These are phyloP conservation scores for Aphanomyces stellatus DNA, from an alignment of 352 stramenopile species.

Conservation along the genomic window DNA sequence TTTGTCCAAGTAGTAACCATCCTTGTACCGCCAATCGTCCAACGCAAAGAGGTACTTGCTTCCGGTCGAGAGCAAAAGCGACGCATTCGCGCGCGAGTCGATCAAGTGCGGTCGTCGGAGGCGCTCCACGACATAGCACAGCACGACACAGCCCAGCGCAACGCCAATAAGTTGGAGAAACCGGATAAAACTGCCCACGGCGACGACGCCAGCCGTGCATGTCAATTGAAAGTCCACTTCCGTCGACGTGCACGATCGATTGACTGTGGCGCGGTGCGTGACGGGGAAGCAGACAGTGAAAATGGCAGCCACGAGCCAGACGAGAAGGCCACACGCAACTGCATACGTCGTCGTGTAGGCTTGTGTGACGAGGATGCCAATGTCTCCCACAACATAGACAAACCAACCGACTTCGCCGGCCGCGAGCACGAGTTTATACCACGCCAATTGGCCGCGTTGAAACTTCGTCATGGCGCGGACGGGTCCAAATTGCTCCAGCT, in stretches of 20 bases:
- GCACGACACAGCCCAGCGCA: not conserved
- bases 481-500: not conserved
- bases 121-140: not conserved
- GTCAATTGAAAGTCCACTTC: not conserved
- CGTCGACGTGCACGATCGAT: not conserved
- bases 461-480: not conserved
- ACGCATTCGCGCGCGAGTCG: not conserved
- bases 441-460: not conserved
- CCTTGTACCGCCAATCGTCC: not conserved
- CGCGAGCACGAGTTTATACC: not conserved
- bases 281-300: not conserved
- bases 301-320: not conserved
- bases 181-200: not conserved
- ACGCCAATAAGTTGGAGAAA: not conserved
- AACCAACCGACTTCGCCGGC: not conserved
- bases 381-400: not conserved
- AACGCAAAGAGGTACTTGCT: not conserved
- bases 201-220: not conserved
- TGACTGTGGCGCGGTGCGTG: not conserved
- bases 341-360: not conserved
- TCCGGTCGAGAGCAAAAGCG: not conserved
- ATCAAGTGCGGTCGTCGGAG: not conserved
- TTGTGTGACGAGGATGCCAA: conserved; percentile 1
- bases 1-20: not conserved
- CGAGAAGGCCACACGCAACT: not conserved